phyloP scores from a whole-genome alignment of 352 stramenopile species.

The Globisporangium spinosum region DNA sequence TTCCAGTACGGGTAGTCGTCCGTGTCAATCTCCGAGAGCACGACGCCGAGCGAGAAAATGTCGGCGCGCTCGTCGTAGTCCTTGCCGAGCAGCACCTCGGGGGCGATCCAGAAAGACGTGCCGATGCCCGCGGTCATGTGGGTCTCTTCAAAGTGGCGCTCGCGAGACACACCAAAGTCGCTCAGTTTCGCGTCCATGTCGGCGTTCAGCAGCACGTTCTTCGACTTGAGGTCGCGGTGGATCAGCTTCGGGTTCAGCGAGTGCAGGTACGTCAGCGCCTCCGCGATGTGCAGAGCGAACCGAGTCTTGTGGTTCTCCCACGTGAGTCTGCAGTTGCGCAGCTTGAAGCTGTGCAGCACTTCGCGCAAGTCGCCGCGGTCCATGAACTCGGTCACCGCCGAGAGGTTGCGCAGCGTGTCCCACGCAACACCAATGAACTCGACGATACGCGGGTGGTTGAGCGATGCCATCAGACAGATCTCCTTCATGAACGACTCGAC shows the following conservation, averaged over 20 bases:
- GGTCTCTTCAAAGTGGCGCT: conserved; percentile 52
- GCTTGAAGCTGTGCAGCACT: conserved; percentile 46
- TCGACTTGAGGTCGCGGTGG: conserved; percentile 32
- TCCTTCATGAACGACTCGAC: conserved; percentile 63
- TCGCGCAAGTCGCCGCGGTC: conserved; percentile 62
- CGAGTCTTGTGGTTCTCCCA: conserved; percentile 52
- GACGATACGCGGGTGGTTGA: conserved; percentile 59
- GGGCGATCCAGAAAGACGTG: conserved; percentile 71
- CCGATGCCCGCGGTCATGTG: conserved; percentile 70
- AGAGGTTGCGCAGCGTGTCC: conserved; percentile 53
- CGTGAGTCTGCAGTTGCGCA: conserved; percentile 36
- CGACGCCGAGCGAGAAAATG: conserved; percentile 52
- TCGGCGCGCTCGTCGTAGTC: conserved; percentile 55
- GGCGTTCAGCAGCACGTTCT: conserved; percentile 32
- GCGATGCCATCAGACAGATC: conserved; percentile 57
- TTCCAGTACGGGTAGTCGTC: conserved; percentile 66
- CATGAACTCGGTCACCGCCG: conserved; percentile 70
- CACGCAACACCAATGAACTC: conserved; percentile 67
- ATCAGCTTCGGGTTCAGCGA: conserved; percentile 54
- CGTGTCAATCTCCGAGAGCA: conserved; percentile 54
- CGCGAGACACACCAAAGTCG: conserved; percentile 70
- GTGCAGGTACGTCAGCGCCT: conserved; percentile 64
- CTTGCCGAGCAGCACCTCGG: conserved; percentile 53
- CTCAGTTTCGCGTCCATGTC: conserved; percentile 72
- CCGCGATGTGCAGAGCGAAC: conserved; percentile 52